These are phyloP conservation scores for Trifolium fragiferum DNA, from an alignment of 306 rosid species.

Conservation along the genomic window DNA sequence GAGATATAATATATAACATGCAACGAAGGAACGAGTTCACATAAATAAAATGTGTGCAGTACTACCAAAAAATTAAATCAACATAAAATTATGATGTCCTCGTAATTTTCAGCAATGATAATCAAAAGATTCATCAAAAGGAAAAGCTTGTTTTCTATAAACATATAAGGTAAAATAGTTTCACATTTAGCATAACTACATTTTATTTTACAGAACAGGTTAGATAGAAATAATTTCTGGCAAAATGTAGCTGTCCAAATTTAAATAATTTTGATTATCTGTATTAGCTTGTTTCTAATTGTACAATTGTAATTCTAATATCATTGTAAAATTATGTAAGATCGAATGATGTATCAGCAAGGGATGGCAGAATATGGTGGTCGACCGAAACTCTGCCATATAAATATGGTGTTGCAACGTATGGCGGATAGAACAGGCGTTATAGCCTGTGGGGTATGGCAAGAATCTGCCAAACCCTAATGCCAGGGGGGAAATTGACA, in stretches of 20 bases:
- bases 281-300: conserved; percentile 30
- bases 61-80: conserved; percentile 24
- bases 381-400: not conserved
- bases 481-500: not conserved
- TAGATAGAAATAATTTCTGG: conserved; percentile 20
- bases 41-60: conserved; percentile 28
- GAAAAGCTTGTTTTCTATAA: conserved; percentile 10
- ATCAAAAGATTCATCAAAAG: conserved; percentile 14
- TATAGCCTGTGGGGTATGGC: not conserved
- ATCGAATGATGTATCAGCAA: conserved; percentile 6
- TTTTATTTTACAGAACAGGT: conserved; percentile 22
- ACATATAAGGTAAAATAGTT: conserved; percentile 7
- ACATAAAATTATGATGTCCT: conserved; percentile 10
- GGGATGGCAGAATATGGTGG: not conserved
- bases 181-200: conserved; percentile 18
- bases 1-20: conserved; percentile 24
- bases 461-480: not conserved
- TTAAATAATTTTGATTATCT: conserved; percentile 4
- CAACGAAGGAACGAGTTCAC: conserved; percentile 16
- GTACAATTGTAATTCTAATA: conserved; percentile 31
- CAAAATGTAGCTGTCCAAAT: conserved; percentile 13
- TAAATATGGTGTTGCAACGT: not conserved
- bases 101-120: not conserved
- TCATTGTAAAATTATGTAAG: conserved; percentile 17
- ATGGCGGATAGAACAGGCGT: not conserved